phyloP scores from a whole-genome alignment of 208 protist genomes.

The Trypanosoma platydactyli region DNA sequence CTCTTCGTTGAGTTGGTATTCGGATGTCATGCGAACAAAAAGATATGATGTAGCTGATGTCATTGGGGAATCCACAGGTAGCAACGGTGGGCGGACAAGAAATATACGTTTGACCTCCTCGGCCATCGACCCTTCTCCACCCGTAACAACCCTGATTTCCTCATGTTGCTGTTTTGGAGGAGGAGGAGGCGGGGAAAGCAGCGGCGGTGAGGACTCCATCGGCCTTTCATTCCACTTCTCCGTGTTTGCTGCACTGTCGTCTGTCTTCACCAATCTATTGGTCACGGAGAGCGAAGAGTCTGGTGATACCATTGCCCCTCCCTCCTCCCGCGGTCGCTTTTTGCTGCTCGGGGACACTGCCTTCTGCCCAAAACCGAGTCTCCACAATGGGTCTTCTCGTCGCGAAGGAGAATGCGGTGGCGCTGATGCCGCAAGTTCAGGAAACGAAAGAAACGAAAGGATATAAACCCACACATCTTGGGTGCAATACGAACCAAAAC shows the following conservation, averaged over 20 bases:
- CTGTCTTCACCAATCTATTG: background rate
- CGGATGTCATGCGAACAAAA: constrained; percentile 82
- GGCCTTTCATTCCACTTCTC: constrained; percentile 1
- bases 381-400: background rate
- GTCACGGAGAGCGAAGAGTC: background rate
- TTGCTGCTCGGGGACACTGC: background rate
- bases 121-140: constrained; percentile 2
- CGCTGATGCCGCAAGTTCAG: constrained; percentile 24
- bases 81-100: constrained; percentile 39
- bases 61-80: background rate
- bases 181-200: background rate
- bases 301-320: background rate
- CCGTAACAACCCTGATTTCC: background rate
- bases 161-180: background rate
- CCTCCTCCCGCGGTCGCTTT: background rate
- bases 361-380: background rate
- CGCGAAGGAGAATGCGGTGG: too few relatives aligned
- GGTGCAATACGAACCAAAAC: constrained; percentile 18
- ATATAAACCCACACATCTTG: constrained; percentile 24
- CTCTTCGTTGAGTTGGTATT: constrained; percentile 73
- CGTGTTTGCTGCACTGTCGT: background rate
- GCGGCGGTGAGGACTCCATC: background rate
- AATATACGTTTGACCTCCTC: constrained; percentile 24
- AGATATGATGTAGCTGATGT: constrained; percentile 32
- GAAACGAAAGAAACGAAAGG: constrained; percentile 63